Percentiles rank a stretch among this genome's conserved stretches.
These are phyloP conservation scores for Parachlorella kessleri DNA, from an alignment of 139 green algal species.

Conservation along the genomic window DNA sequence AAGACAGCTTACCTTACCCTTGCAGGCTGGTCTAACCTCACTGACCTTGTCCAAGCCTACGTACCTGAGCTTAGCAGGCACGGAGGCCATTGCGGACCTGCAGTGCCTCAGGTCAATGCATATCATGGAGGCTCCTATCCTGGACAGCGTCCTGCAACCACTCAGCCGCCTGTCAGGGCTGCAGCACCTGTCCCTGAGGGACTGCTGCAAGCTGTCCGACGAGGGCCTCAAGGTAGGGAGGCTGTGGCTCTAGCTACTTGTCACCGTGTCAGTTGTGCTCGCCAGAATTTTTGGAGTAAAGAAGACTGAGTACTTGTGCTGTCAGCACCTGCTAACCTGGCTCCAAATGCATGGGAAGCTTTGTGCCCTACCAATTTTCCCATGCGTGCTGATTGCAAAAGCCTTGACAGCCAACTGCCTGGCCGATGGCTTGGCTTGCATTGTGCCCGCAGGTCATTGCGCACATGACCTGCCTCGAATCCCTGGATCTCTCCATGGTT, in stretches of 20 bases:
- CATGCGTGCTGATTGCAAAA: not conserved
- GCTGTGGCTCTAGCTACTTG: not conserved
- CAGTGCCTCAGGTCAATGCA: not conserved
- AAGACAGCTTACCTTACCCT: no score
- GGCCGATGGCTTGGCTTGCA: no score
- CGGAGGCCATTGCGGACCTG: constrained; percentile 7
- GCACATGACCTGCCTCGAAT: not conserved
- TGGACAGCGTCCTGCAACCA: not conserved
- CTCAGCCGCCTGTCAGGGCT: not conserved
- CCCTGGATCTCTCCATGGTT: constrained; percentile 9
- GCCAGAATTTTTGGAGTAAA: not conserved
- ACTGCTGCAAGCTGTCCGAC: constrained; percentile 12
- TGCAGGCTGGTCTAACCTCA: not conserved
- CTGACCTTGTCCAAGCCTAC: not conserved
- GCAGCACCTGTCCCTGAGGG: not conserved
- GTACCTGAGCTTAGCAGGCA: not conserved
- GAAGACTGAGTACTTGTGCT: not conserved
- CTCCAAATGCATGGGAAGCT: not conserved
- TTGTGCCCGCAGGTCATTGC: not conserved
- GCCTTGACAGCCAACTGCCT: no score
- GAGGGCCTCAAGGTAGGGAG: not conserved
- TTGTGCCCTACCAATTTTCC: no score
- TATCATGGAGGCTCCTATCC: not conserved
- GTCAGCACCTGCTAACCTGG: no score
- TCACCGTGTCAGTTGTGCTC: not conserved